A percentile compares a stretch with the other conserved stretches of the same genome.
These are phyloP conservation scores for Acaromyces ingoldii DNA, from an alignment of 1,284 basidiomycete species.

Conservation along the genomic window DNA sequence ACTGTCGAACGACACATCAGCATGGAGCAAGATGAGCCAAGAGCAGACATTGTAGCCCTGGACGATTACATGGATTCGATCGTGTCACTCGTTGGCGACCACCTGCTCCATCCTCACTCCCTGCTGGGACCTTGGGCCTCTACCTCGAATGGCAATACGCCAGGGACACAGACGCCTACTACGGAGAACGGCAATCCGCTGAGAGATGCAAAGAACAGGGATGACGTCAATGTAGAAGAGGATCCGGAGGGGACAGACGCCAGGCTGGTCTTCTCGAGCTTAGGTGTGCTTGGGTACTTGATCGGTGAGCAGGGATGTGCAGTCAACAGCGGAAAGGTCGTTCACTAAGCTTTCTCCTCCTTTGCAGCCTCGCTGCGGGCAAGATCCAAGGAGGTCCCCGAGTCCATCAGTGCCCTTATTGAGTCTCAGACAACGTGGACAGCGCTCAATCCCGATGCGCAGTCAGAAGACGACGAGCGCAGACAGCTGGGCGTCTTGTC, in stretches of 20 bases:
- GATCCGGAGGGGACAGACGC: conserved; percentile 39
- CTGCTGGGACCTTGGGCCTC: too few species aligned
- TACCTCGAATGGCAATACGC: not conserved
- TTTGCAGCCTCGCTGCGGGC: too few species aligned
- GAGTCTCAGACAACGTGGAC: conserved; percentile 30
- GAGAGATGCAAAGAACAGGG: conserved; percentile 46
- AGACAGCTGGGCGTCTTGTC: conserved; percentile 28
- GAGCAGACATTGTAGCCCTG: too few species aligned
- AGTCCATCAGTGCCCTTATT: too few species aligned
- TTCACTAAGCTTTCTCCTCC: too few species aligned
- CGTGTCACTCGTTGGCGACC: not conserved
- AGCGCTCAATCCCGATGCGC: conserved; percentile 15
- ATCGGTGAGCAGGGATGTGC: too few species aligned
- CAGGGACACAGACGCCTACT: not conserved
- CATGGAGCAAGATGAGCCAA: not conserved
- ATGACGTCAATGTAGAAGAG: conserved; percentile 48
- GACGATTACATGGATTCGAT: not conserved
- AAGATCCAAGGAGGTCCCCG: too few species aligned
- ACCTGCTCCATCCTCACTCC: not conserved
- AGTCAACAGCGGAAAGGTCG: too few species aligned
- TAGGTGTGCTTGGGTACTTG: conserved; percentile 29
- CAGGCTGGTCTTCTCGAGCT: conserved; percentile 40
- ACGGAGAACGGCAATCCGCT: too few species aligned
- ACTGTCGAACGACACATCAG: conserved; percentile 57
- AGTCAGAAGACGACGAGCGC: conserved; percentile 7